Conservation (phyloP, 176 grass and related monocot genomes). For the Oryza glumipatula region DNA sequence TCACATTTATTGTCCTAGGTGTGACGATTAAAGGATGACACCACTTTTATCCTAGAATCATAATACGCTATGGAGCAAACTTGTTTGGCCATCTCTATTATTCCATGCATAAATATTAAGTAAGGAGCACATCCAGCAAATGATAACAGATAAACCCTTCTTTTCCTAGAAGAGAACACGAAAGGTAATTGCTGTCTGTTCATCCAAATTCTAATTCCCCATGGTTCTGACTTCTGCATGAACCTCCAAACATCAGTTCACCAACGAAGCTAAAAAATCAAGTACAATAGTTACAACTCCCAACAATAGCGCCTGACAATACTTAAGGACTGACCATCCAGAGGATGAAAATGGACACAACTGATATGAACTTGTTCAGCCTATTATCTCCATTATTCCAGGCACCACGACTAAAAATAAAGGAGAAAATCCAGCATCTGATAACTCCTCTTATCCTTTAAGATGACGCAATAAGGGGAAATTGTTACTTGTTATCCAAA, state of each 20-base stretch:
- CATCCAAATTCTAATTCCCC: neutral
- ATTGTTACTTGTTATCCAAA: neutral
- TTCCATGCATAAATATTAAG: neutral
- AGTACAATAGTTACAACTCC: neutral
- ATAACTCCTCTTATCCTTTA: neutral
- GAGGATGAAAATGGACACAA: neutral
- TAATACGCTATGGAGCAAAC: neutral
- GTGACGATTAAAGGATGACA: neutral
- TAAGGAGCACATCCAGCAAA: neutral
- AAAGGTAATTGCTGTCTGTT: neutral
- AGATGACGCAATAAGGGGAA: neutral
- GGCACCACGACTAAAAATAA: neutral
- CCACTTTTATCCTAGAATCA: slow-evolving; percentile 5
- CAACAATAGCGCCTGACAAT: neutral
- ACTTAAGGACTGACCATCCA: neutral
- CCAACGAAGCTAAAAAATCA: neutral
- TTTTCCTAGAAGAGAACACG: neutral
- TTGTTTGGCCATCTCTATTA: neutral
- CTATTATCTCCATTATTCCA: neutral
- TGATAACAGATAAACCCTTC: neutral
- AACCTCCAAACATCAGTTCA: slow-evolving; percentile 10
- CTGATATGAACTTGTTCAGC: neutral
- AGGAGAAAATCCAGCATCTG: neutral
- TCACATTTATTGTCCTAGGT: neutral
- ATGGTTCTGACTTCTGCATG: neutral